Percentiles rank a stretch among this genome's conserved stretches.
Evolutionary conservation across 805 yeast genomes (phyloP).

Genomic region (Zygosaccharomyces bisporus): DNA sequence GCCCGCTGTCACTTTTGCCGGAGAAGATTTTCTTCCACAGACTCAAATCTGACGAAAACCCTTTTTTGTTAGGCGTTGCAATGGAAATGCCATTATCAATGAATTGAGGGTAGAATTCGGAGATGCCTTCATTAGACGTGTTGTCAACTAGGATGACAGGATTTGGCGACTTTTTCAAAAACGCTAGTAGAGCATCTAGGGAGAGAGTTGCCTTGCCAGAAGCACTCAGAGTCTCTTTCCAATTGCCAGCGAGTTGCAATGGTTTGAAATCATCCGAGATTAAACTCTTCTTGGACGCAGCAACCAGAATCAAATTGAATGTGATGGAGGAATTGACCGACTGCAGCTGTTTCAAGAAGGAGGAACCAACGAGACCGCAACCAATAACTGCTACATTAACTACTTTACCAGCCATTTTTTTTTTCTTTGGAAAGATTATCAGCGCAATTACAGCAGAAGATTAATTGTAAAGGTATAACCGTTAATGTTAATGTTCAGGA

Average conservation of each 20-base stretch:
- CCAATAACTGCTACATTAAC: slow-evolving; percentile 74
- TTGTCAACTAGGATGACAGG: slow-evolving; percentile 91
- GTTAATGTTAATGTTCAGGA: too few relatives aligned
- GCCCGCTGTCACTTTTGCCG: slow-evolving; percentile 49
- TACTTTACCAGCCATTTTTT: slow-evolving; percentile 44
- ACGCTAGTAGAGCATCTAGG: slow-evolving; percentile 56
- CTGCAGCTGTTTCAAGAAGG: slow-evolving; percentile 78
- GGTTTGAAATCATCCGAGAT: slow-evolving; percentile 68
- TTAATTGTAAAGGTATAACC: too few relatives aligned
- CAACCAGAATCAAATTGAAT: slow-evolving; percentile 76
- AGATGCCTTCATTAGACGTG: slow-evolving; percentile 80
- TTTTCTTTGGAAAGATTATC: background rate
- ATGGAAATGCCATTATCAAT: slow-evolving; percentile 77
- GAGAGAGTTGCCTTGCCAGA: slow-evolving; percentile 47
- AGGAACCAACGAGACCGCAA: slow-evolving; percentile 94
- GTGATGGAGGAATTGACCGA: slow-evolving; percentile 55
- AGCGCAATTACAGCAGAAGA: background rate
- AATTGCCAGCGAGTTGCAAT: slow-evolving; percentile 48
- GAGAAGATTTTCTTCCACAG: slow-evolving; percentile 79
- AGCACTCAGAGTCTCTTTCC: slow-evolving; percentile 48
- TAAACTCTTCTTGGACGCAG: slow-evolving; percentile 69
- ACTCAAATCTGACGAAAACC: slow-evolving; percentile 72
- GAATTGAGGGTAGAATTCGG: slow-evolving; percentile 72
- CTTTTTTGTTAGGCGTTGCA: slow-evolving; percentile 98
- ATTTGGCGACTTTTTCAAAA: slow-evolving; percentile 56